Base-by-base conservation (phyloP, 2,329 filamentous ascomycete species). In the Xylariales sp. region DNA sequence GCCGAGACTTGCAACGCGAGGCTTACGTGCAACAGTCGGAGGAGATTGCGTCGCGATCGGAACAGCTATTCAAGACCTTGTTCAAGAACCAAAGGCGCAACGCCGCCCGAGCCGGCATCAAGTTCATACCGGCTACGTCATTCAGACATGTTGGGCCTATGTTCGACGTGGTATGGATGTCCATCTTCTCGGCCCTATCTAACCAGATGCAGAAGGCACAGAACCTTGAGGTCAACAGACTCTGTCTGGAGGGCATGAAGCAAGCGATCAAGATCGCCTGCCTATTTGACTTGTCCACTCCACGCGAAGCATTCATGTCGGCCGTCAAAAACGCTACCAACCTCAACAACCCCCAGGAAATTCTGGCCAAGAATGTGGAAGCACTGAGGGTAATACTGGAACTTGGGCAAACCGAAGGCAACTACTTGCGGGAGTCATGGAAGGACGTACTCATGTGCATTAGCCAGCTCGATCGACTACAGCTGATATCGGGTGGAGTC, bases 81-180 rank as follows among this genome's bases (percentile, higher is more conserved):
- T 87, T 97, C 59, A 84, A 88, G 54, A 90, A 88, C 38, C 93
- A 98, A 62, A 82, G 87, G 37, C 84, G 82, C 55, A 93, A 87
- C 45, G 81, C 87, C 2, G 69, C 85, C 31, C 84, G 85, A 51
- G 60, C 76, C 59, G 67, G 81, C 63, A 54, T 83, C 73, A 65
- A 82, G 70, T 98, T 93, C 63, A 94, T 98, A 41, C 86, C 88
- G 1, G 93, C 93, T 3, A 93, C 88, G 2, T 97, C 90, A 0
- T 90, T 88, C 60, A 91, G 88, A 54, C 93, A 98, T 61, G 86
- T 96, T 37, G 93, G 93, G 0, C 89, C 93, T 1, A 98, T 98
- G 93, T 97, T 98, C 58, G 90, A 95, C 55, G 89, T 95, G 18
- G 94, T 89, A 0, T 98, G 93, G 93, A 98, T 97, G 91, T 95